These are phyloP conservation scores for Metschnikowia orientalis DNA, from an alignment of 805 yeast genomes.

Conservation along the genomic window DNA sequence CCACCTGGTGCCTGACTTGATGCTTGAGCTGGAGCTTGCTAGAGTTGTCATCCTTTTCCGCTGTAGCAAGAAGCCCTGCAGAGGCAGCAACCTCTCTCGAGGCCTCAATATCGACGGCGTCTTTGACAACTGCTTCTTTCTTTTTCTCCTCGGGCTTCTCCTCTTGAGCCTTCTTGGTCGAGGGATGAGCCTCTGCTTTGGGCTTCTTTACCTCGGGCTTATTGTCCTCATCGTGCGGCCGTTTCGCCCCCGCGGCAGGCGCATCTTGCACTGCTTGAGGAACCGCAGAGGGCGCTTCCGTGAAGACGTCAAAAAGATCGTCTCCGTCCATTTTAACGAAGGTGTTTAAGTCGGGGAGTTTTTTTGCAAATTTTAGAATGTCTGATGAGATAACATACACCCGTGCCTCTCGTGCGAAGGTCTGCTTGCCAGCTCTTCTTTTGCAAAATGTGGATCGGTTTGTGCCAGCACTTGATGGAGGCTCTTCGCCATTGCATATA, in stretches of 20 bases:
- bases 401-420: conserved; percentile 12
- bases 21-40: conserved; percentile 64
- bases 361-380: conserved; percentile 2
- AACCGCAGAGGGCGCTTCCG: conserved; percentile 45
- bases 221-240: background rate
- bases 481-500: too few species aligned
- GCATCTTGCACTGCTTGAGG: conserved; percentile 17
- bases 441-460: too few species aligned
- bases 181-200: background rate
- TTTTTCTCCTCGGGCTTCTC: conserved; percentile 25
- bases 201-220: conserved; percentile 1
- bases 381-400: conserved; percentile 11
- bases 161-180: conserved; percentile 1
- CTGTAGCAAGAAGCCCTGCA: conserved; percentile 52
- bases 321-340: conserved; percentile 35
- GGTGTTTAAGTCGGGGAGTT: background rate
- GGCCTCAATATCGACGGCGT: conserved; percentile 83
- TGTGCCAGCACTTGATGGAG: too few species aligned
- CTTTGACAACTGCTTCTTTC: conserved; percentile 74
- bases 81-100: conserved; percentile 84
- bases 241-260: conserved; percentile 2
- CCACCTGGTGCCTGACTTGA: conserved; percentile 97
- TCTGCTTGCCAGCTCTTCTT: too few species aligned
- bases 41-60: conserved; percentile 24
- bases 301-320: conserved; percentile 60